Evolutionary conservation across 2,329 filamentous ascomycete genomes (phyloP).

Genomic region (Ophiostoma himal-ulmi): DNA sequence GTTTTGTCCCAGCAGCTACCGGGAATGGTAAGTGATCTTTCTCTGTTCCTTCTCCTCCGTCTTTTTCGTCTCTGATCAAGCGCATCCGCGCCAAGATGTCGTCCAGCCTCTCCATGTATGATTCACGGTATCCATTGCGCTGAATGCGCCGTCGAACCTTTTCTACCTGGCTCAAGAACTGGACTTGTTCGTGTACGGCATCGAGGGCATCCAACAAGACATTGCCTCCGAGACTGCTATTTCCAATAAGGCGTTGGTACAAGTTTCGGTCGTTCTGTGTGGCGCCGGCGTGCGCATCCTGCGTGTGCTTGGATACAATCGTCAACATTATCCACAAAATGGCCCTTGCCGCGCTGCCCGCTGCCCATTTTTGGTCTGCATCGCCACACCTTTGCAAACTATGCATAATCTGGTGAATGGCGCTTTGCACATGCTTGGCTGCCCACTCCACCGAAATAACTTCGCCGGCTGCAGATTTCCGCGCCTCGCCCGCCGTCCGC

Average conservation of each 20-base stretch:
- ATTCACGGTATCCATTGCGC: conserved; percentile 25
- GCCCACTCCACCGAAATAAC: conserved; percentile 44
- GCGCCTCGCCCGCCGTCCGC: conserved; percentile 16
- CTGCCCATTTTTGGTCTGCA: conserved; percentile 31
- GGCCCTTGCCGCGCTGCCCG: conserved; percentile 42
- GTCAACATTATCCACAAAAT: conserved; percentile 45
- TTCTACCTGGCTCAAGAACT: conserved; percentile 38
- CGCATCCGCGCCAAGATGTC: conserved; percentile 22
- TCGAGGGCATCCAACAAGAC: conserved; percentile 44
- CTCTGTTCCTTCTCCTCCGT: not conserved
- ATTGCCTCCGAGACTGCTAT: conserved; percentile 32
- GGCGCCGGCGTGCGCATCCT: conserved; percentile 35
- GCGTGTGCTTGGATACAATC: conserved; percentile 38
- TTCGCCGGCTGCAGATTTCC: not conserved
- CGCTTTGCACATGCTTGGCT: conserved; percentile 41
- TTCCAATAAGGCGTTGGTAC: conserved; percentile 45
- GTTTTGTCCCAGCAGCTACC: conserved; percentile 1
- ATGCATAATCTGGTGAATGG: conserved; percentile 41
- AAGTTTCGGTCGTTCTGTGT: conserved; percentile 40
- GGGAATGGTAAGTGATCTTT: not conserved
- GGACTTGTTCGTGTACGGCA: conserved; percentile 41
- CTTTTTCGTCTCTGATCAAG: not conserved
- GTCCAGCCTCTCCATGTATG: conserved; percentile 24
- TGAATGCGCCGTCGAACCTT: conserved; percentile 29
- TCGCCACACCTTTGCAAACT: conserved; percentile 24